These are phyloP conservation scores for Tolypocladium nubicola DNA, from an alignment of 2,329 filamentous ascomycete genomes.

Conservation along the genomic window DNA sequence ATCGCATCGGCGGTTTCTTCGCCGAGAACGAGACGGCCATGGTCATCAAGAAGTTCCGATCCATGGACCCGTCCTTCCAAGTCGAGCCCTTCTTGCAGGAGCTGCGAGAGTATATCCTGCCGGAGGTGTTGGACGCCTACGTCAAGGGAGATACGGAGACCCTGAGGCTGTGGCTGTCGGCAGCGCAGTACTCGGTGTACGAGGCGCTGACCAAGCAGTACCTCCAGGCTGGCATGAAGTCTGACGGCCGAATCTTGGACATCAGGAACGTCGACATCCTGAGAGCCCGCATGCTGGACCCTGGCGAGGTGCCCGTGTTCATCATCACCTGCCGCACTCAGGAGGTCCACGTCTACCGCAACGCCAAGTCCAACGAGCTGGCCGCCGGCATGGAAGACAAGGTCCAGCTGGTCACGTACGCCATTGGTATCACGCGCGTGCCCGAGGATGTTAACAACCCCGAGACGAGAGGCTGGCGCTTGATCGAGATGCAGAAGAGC, in stretches of 20 bases:
- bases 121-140: conserved; percentile 94
- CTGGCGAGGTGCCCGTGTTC: conserved; percentile 86
- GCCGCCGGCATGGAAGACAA: conserved; percentile 98
- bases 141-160: conserved; percentile 91
- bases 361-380: conserved; percentile 79
- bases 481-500: conserved; percentile 98
- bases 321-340: conserved; percentile 95
- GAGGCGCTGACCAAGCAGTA: conserved; percentile 96
- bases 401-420: conserved; percentile 96
- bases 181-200: conserved; percentile 93
- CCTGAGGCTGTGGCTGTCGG: conserved; percentile 89
- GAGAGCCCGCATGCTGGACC: conserved; percentile 69
- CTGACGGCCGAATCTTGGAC: conserved; percentile 88
- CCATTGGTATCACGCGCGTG: conserved; percentile 87
- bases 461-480: conserved; percentile 90
- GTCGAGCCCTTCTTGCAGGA: conserved; percentile 91
- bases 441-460: conserved; percentile 95
- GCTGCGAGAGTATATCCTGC: conserved; percentile 94
- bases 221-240: conserved; percentile 83
- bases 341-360: conserved; percentile 94
- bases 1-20: conserved; percentile 89
- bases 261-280: conserved; percentile 89
- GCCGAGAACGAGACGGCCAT: conserved; percentile 96
- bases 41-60: conserved; percentile 95
- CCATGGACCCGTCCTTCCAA: conserved; percentile 92